Conservation (phyloP, 257 asterid genomes). For the Gentiana dahurica region DNA sequence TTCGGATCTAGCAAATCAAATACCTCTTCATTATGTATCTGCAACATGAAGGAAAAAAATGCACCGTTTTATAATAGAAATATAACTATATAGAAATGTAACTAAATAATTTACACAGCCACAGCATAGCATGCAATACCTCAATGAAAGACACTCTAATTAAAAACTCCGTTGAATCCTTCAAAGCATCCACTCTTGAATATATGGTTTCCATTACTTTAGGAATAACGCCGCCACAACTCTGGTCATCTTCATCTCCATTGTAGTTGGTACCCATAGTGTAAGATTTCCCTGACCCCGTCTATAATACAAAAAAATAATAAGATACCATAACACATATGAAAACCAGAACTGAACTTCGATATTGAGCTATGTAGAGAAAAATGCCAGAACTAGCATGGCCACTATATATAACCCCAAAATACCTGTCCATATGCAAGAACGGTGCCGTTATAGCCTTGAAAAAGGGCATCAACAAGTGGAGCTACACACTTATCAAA, state of each 20-base stretch:
- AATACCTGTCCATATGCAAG: slow-evolving; percentile 96
- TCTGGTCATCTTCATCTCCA: slow-evolving; percentile 68
- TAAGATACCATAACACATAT: neutral
- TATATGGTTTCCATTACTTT: slow-evolving; percentile 80
- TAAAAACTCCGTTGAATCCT: slow-evolving; percentile 57
- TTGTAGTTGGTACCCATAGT: slow-evolving; percentile 97
- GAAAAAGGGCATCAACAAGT: slow-evolving; percentile 67
- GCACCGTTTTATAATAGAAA: too few species aligned
- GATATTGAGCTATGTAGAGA: neutral
- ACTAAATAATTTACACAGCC: neutral
- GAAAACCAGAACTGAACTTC: neutral
- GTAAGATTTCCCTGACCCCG: slow-evolving; percentile 96
- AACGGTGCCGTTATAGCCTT: slow-evolving; percentile 91
- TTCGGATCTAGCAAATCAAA: slow-evolving; percentile 70
- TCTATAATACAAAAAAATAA: slow-evolving; percentile 27
- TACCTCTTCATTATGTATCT: slow-evolving; percentile 97
- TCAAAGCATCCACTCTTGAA: slow-evolving; percentile 48
- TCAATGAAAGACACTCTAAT: slow-evolving; percentile 90
- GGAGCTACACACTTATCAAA: slow-evolving; percentile 77
- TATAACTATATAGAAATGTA: neutral
- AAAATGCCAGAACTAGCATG: neutral
- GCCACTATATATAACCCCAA: neutral
- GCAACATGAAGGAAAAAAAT: slow-evolving; percentile 12
- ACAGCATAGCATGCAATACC: slow-evolving; percentile 29
- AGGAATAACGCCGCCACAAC: slow-evolving; percentile 71